Evolutionary conservation across 768 basidiomycete species (phyloP).

Genomic region (Galerina marginata): DNA sequence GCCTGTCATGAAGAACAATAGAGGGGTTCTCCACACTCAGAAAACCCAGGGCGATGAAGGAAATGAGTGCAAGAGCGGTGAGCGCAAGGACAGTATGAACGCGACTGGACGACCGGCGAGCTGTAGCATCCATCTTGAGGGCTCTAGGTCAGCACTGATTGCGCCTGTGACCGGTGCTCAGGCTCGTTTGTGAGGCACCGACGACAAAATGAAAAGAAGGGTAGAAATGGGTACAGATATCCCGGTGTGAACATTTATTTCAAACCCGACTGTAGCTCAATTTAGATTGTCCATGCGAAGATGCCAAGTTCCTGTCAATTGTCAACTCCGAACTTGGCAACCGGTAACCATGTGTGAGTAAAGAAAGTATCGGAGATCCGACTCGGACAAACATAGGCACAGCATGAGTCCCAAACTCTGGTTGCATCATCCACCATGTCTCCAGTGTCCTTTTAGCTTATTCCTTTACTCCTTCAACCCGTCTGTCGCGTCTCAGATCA

Average conservation of each 20-base stretch:
- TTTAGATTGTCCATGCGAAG: neutral
- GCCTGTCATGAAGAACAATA: slow-evolving; percentile 11
- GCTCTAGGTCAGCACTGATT: neutral
- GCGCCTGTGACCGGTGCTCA: slow-evolving; percentile 1
- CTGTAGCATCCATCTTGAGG: slow-evolving; percentile 22
- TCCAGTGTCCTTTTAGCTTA: slow-evolving; percentile 6
- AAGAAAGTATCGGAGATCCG: neutral
- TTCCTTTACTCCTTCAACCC: slow-evolving; percentile 16
- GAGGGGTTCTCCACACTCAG: slow-evolving; percentile 6
- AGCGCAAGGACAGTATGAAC: slow-evolving; percentile 22
- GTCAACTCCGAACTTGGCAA: neutral
- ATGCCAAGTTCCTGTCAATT: neutral
- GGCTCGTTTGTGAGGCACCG: slow-evolving; percentile 11
- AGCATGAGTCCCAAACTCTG: too few species aligned
- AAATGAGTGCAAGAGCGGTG: slow-evolving; percentile 20
- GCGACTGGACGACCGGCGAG: slow-evolving; percentile 22
- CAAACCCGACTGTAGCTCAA: neutral
- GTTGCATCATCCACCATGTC: too few species aligned
- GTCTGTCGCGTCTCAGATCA: slow-evolving; percentile 16
- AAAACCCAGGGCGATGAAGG: slow-evolving; percentile 13
- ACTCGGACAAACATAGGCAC: too few species aligned
- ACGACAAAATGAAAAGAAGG: slow-evolving; percentile 7
- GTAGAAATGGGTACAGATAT: neutral
- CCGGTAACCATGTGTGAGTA: neutral
- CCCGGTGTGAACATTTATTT: slow-evolving; percentile 2